Conservation (phyloP, 2,329 filamentous ascomycete species). For the Ascochyta fabae region DNA sequence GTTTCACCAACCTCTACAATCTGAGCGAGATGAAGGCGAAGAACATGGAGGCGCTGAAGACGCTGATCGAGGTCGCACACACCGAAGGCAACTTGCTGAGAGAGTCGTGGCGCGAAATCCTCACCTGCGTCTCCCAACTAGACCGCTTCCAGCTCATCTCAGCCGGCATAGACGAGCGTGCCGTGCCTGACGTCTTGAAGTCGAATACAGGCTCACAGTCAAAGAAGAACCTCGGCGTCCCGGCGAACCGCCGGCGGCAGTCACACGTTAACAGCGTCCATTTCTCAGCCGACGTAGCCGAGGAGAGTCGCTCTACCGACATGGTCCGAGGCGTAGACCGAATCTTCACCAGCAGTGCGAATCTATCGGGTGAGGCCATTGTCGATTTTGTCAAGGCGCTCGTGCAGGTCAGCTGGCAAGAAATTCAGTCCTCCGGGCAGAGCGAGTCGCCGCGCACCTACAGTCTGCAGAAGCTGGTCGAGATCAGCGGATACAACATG, state of each 20-base stretch:
- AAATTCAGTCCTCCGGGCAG: slow-evolving; percentile 95
- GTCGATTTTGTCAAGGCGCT: slow-evolving; percentile 92
- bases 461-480: slow-evolving; percentile 96
- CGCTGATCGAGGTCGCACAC: slow-evolving; percentile 88
- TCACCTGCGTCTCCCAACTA: slow-evolving; percentile 94
- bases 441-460: slow-evolving; percentile 96
- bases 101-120: slow-evolving; percentile 91
- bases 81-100: slow-evolving; percentile 89
- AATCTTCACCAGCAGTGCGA: slow-evolving; percentile 96
- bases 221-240: slow-evolving; percentile 71
- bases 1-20: slow-evolving; percentile 95
- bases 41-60: slow-evolving; percentile 93
- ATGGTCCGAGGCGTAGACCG: slow-evolving; percentile 91
- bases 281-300: slow-evolving; percentile 80
- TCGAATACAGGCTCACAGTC: slow-evolving; percentile 71
- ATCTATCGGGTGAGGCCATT: slow-evolving; percentile 91
- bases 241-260: slow-evolving; percentile 58
- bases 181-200: slow-evolving; percentile 84
- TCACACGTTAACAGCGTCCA: slow-evolving; percentile 53
- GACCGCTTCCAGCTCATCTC: slow-evolving; percentile 95
- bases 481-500: slow-evolving; percentile 99
- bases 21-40: slow-evolving; percentile 93
- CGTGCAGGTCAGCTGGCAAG: slow-evolving; percentile 97
- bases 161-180: slow-evolving; percentile 90
- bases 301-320: slow-evolving; percentile 90